Base-by-base conservation (phyloP, 2,329 filamentous ascomycete genomes). In the Monilinia aucupariae region DNA sequence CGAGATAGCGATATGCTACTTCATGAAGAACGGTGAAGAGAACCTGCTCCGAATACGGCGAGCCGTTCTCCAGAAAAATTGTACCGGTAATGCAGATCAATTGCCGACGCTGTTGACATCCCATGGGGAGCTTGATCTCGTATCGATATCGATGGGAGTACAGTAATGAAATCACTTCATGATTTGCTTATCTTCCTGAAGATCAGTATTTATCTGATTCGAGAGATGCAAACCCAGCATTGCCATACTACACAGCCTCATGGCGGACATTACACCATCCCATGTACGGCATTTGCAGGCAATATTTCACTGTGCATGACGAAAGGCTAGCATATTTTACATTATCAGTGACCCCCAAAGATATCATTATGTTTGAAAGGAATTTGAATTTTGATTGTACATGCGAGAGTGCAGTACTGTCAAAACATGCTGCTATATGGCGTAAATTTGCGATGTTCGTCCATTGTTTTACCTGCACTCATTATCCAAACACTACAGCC, bases 71-170 rank as follows among this genome's bases (percentile, higher is more conserved):
- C n/a, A 34, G 30, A 15, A 47, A 15, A 34, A 41, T 3, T 56
- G 41, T 32, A 56, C 27, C 41, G 54, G 54, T 17, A 56, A 47
- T 45, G 27, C 6, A 47, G 20, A 8, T 25, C 27, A 30, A 56
- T 32, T 56, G 53, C 53, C 53, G 53, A 32, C 41, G 13, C 30
- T 17, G 53, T 56, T 41, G 53, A 17, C n/a, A 56, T 47, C 27
- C 53, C 41, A 47, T 32, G 54, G 54, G 27, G 49, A 51, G 27
- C 54, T 25, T 56, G 41, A 55, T 47, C 53, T 56, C 53, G 53
- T 56, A 56, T 56, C 30, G 27, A 45, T 30, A 39, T 15, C 27
- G 22, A 56, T 22, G n/a, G 17, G 41, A 56, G 34, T 25, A 20
- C n/a, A n/a, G n/a, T n/a, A n/a, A n/a, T n/a, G n/a, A 15, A 30